Percentiles rank a stretch among this genome's conserved stretches.
These are phyloP conservation scores for Tolypocladium inflatum DNA, from an alignment of 2,329 filamentous ascomycete species.

Conservation along the genomic window DNA sequence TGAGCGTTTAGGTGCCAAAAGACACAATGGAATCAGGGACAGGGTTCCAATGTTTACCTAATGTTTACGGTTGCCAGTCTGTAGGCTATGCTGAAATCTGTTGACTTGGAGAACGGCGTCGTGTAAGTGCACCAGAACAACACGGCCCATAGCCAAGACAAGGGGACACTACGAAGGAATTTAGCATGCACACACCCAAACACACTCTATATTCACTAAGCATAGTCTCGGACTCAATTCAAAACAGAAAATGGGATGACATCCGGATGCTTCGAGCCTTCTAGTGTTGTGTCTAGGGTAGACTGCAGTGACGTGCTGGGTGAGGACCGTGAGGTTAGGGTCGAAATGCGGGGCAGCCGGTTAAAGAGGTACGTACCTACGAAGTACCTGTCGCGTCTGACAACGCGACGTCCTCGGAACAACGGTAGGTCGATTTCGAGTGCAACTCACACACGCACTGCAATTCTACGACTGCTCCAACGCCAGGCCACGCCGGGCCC, in stretches of 20 bases:
- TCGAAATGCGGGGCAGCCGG: neutral
- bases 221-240: neutral
- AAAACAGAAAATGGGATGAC: neutral
- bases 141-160: no score
- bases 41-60: no score
- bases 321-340: neutral
- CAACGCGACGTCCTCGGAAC: neutral
- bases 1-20: neutral
- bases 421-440: neutral
- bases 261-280: neutral
- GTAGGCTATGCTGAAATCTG: no score
- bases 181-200: no score
- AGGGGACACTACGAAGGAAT: no score
- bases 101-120: no score
- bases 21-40: no score
- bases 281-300: neutral
- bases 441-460: neutral
- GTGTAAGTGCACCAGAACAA: no score
- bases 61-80: no score
- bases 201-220: no score
- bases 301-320: neutral
- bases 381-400: neutral
- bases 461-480: neutral
- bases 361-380: neutral
- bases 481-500: neutral